Conservation (phyloP, 129 eudicot species). For the Cynara cardunculus region DNA sequence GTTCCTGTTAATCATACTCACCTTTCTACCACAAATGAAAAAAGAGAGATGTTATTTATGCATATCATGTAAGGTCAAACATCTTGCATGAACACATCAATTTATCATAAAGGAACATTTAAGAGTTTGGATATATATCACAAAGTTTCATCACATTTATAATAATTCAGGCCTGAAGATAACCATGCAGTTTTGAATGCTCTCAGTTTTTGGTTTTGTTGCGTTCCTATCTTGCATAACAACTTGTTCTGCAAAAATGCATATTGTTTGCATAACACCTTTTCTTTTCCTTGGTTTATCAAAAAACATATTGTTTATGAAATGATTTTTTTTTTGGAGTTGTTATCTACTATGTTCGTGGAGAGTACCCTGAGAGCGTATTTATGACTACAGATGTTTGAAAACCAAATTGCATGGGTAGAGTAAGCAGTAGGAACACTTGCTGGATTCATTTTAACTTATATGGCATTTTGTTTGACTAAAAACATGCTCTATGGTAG, state of each 20-base stretch:
- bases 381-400: not conserved
- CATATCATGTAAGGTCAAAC: conserved; percentile 12
- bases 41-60: not conserved
- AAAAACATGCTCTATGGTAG: not conserved
- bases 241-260: not conserved
- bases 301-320: not conserved
- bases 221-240: conserved; percentile 9
- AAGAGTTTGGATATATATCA: conserved; percentile 11
- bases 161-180: not conserved
- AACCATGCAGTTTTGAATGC: conserved; percentile 6
- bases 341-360: not conserved
- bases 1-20: not conserved
- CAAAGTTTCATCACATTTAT: conserved; percentile 5
- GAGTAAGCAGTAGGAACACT: not conserved
- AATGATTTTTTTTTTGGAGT: not conserved
- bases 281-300: conserved; percentile 5
- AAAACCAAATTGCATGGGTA: not conserved
- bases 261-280: not conserved
- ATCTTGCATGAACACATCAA: conserved; percentile 11
- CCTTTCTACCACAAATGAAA: not conserved
- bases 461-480: not conserved
- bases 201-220: conserved; percentile 1
- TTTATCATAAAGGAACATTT: not conserved
- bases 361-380: not conserved
- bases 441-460: not conserved